These are phyloP conservation scores for Pleochaeta shiraiana DNA, from an alignment of 2,329 filamentous ascomycete genomes.

Conservation along the genomic window DNA sequence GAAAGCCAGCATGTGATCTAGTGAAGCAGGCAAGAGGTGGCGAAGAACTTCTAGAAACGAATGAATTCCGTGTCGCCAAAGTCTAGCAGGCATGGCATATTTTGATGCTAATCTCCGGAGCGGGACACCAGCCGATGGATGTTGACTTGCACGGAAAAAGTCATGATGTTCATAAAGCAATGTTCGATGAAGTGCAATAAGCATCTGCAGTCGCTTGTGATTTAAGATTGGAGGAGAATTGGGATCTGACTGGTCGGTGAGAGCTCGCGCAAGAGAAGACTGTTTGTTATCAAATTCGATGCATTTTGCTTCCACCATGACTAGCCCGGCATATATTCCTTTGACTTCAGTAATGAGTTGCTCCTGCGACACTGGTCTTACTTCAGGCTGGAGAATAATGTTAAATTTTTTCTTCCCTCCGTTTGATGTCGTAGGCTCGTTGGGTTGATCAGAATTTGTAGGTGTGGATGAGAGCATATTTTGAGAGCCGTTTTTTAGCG, in stretches of 20 bases:
- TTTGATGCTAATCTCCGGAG: constrained; percentile 50
- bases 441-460: background rate
- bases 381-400: constrained; percentile 26
- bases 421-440: background rate
- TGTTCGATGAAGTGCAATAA: constrained; percentile 65
- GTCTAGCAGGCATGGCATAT: constrained; percentile 76
- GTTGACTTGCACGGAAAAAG: constrained; percentile 71
- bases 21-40: constrained; percentile 48
- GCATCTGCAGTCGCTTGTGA: constrained; percentile 59
- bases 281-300: constrained; percentile 58
- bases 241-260: constrained; percentile 16
- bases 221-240: constrained; percentile 25
- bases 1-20: constrained; percentile 81
- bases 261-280: constrained; percentile 25
- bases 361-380: constrained; percentile 22
- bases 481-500: background rate
- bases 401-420: constrained; percentile 20
- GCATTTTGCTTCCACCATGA: constrained; percentile 74
- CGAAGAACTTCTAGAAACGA: constrained; percentile 59
- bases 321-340: constrained; percentile 54
- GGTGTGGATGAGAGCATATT: background rate
- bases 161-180: constrained; percentile 67
- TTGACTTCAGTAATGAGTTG: constrained; percentile 17
- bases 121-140: constrained; percentile 51
- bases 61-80: constrained; percentile 90